phyloP scores from a whole-genome alignment of 2,329 filamentous ascomycete genomes.

The Colletotrichum caudatum region DNA sequence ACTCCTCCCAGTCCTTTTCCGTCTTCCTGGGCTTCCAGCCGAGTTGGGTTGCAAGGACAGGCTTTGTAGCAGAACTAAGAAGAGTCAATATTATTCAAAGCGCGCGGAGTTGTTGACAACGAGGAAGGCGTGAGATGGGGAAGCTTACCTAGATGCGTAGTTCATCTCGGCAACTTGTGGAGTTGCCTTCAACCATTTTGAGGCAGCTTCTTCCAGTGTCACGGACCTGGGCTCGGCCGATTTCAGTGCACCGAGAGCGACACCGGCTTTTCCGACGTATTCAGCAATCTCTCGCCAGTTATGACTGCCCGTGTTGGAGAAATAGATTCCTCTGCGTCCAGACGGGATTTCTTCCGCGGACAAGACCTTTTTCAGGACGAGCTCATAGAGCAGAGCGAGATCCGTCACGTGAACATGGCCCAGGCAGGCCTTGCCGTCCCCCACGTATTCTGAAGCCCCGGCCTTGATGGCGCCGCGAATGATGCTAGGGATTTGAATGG shows the following conservation, averaged over 20 bases:
- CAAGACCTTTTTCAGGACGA: slow-evolving; percentile 52
- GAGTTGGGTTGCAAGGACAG: slow-evolving; percentile 45
- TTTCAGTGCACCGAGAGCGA: slow-evolving; percentile 49
- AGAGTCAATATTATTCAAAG: neutral
- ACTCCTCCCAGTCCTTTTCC: slow-evolving; percentile 45
- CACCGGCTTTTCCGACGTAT: slow-evolving; percentile 50
- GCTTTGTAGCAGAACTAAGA: slow-evolving; percentile 41
- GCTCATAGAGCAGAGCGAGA: slow-evolving; percentile 55
- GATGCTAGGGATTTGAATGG: slow-evolving; percentile 54
- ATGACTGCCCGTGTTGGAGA: slow-evolving; percentile 55
- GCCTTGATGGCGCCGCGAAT: slow-evolving; percentile 48
- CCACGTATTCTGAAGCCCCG: slow-evolving; percentile 46
- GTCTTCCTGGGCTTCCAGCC: slow-evolving; percentile 51
- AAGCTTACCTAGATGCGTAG: slow-evolving; percentile 24
- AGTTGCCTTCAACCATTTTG: neutral
- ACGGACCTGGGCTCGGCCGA: slow-evolving; percentile 30
- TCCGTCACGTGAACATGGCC: slow-evolving; percentile 61
- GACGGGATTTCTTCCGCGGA: slow-evolving; percentile 49
- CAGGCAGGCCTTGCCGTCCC: slow-evolving; percentile 53
- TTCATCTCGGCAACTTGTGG: slow-evolving; percentile 32
- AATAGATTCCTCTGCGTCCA: slow-evolving; percentile 57
- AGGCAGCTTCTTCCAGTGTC: slow-evolving; percentile 22
- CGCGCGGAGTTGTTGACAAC: neutral
- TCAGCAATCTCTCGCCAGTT: slow-evolving; percentile 55
- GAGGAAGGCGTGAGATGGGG: accelerated